Evolutionary conservation across 2,329 filamentous ascomycete genomes (phyloP).

Genomic region (Xylaria digitata): DNA sequence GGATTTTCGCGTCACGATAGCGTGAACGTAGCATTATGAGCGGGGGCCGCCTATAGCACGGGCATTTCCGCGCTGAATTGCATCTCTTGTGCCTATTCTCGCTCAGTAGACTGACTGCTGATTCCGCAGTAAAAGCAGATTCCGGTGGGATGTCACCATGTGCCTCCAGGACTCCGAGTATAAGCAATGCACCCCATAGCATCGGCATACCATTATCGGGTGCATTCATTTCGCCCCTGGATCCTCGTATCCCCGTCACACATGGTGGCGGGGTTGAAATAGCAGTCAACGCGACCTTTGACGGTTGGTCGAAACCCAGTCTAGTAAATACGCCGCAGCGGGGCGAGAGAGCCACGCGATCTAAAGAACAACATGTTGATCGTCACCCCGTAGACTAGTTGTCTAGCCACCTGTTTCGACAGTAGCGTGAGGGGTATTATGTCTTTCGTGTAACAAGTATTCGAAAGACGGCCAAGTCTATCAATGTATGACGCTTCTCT

Average conservation of each 20-base stretch:
- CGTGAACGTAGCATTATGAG: neutral
- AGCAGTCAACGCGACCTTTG: neutral
- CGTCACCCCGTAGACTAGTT: constrained; percentile 8
- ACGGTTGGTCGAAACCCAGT: neutral
- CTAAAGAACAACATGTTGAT: constrained; percentile 21
- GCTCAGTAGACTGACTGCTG: constrained; percentile 7
- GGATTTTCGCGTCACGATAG: constrained; percentile 15
- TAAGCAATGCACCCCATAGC: neutral
- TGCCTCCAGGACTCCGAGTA: neutral
- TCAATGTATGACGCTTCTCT: constrained; percentile 11
- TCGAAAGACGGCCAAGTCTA: neutral
- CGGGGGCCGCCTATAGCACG: constrained; percentile 20
- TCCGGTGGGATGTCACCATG: too few species aligned
- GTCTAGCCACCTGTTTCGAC: constrained; percentile 14
- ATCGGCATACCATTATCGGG: constrained; percentile 6
- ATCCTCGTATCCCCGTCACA: neutral
- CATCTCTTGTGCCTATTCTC: neutral
- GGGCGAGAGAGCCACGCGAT: constrained; percentile 14
- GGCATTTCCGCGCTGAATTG: neutral
- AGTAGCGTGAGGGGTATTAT: constrained; percentile 32
- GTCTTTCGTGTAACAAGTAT: constrained; percentile 3
- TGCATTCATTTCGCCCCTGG: constrained; percentile 4
- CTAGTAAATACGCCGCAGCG: constrained; percentile 15
- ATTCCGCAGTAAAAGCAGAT: neutral
- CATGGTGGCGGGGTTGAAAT: neutral